These are phyloP conservation scores for Vaccinium darrowii DNA, from an alignment of 148 eudicot genomes.

Conservation along the genomic window DNA sequence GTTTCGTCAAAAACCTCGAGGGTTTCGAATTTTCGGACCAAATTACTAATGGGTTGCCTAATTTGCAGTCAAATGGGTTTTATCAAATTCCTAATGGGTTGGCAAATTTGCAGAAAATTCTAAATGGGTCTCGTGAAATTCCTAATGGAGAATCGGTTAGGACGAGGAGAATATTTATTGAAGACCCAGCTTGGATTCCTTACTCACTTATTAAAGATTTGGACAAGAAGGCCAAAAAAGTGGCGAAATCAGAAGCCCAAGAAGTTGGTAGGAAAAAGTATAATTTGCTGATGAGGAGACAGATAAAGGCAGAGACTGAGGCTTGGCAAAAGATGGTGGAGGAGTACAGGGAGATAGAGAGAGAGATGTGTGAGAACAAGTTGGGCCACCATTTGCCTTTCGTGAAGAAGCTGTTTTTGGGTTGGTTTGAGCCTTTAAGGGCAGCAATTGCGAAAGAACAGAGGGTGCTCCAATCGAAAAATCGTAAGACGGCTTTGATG, in stretches of 20 bases:
- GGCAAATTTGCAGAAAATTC: conserved; percentile 31
- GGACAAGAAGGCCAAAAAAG: conserved; percentile 21
- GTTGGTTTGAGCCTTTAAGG: conserved; percentile 91
- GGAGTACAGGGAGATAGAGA: conserved; percentile 74
- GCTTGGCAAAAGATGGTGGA: conserved; percentile 87
- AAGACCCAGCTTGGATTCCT: conserved; percentile 76
- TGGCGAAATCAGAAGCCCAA: conserved; percentile 27
- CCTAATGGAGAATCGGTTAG: conserved; percentile 20
- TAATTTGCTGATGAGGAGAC: conserved; percentile 63
- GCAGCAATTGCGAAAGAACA: conserved; percentile 75
- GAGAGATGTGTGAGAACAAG: conserved; percentile 81
- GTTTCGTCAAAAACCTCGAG: conserved; percentile 28
- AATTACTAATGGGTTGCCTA: conserved; percentile 12
- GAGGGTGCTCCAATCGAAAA: conserved; percentile 36
- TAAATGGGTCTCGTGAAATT: conserved; percentile 28
- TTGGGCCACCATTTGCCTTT: conserved; percentile 89
- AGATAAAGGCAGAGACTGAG: conserved; percentile 78
- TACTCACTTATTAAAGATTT: conserved; percentile 53
- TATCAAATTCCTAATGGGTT: conserved; percentile 36
- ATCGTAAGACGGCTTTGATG: conserved; percentile 46
- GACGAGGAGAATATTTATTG: conserved; percentile 40
- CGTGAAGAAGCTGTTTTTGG: conserved; percentile 69
- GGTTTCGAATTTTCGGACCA: conserved; percentile 9
- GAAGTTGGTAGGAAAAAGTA: conserved; percentile 48
- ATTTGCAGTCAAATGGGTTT: conserved; percentile 41